Evolutionary conservation across 192 early-diverging fungal species (phyloP).

Genomic region (Diversispora eburnea): DNA sequence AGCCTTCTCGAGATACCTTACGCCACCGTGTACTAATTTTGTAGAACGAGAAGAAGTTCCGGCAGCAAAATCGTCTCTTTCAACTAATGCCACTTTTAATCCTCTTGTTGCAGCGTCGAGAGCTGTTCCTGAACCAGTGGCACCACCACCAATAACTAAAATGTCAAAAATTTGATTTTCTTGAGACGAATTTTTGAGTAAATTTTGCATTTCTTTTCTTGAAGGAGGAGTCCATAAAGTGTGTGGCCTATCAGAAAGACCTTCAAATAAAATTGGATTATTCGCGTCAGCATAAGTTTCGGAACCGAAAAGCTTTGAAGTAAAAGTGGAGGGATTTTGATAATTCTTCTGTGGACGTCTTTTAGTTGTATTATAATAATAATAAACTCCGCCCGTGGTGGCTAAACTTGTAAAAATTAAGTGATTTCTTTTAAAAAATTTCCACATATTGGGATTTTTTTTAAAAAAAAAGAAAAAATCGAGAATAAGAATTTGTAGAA

Average conservation of each 20-base stretch:
- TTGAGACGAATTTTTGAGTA: constrained; percentile 55
- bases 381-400: neutral
- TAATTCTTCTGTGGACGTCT: neutral
- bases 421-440: neutral
- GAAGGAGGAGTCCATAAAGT: constrained; percentile 74
- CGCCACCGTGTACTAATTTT: constrained; percentile 96
- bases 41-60: constrained; percentile 91
- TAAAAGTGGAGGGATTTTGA: neutral
- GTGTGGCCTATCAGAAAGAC: constrained; percentile 44
- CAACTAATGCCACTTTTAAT: constrained; percentile 88
- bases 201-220: constrained; percentile 66
- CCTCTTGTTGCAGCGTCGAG: constrained; percentile 93
- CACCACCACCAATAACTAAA: constrained; percentile 90
- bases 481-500: too few species aligned
- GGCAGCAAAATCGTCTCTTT: constrained; percentile 91
- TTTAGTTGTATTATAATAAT: neutral
- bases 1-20: constrained; percentile 95
- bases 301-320: constrained; percentile 6
- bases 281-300: constrained; percentile 10
- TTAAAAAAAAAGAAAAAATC: too few species aligned
- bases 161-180: constrained; percentile 66
- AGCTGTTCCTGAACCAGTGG: constrained; percentile 89
- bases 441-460: constrained; percentile 7
- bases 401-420: neutral
- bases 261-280: constrained; percentile 27